phyloP scores from a whole-genome alignment of 495 filamentous ascomycete genomes.

The Annulohypoxylon nitens region DNA sequence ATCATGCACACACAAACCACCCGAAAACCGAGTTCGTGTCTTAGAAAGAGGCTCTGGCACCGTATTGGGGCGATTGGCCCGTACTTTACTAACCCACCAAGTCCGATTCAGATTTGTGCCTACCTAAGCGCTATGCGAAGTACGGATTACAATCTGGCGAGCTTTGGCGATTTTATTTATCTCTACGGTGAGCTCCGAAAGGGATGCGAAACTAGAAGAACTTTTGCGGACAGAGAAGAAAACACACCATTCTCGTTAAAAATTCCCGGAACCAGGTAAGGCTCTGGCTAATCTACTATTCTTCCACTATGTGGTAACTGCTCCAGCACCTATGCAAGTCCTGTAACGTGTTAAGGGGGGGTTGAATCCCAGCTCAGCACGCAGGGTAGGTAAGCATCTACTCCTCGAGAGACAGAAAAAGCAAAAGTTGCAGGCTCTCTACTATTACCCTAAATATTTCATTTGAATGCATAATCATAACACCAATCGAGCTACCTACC shows the following conservation, averaged over 20 bases:
- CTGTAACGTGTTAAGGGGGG: constrained; percentile 29
- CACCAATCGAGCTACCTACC: constrained; percentile 18
- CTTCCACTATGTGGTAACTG: not conserved
- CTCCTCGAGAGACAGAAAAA: constrained; percentile 38
- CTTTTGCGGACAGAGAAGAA: not conserved
- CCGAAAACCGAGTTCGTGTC: constrained; percentile 19
- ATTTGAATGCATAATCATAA: constrained; percentile 4
- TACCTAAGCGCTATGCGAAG: not conserved
- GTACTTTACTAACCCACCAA: not conserved
- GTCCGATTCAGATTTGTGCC: not conserved
- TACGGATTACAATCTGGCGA: constrained; percentile 4
- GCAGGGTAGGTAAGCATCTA: constrained; percentile 31
- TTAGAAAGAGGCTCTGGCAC: constrained; percentile 14
- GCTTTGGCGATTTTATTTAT: constrained; percentile 5
- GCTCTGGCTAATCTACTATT: constrained; percentile 18
- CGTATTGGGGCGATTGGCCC: not conserved
- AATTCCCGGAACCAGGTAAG: constrained; percentile 43
- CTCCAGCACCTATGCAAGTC: constrained; percentile 11
- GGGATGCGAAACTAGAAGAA: constrained; percentile 27
- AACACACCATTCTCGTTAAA: constrained; percentile 34
- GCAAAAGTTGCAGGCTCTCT: constrained; percentile 25
- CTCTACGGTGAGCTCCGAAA: constrained; percentile 20
- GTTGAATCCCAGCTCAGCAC: constrained; percentile 11
- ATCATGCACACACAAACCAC: constrained; percentile 41
- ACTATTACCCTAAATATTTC: constrained; percentile 8